Evolutionary conservation across 305 asterid genomes (phyloP).

Genomic region (Fraxinus albicans): DNA sequence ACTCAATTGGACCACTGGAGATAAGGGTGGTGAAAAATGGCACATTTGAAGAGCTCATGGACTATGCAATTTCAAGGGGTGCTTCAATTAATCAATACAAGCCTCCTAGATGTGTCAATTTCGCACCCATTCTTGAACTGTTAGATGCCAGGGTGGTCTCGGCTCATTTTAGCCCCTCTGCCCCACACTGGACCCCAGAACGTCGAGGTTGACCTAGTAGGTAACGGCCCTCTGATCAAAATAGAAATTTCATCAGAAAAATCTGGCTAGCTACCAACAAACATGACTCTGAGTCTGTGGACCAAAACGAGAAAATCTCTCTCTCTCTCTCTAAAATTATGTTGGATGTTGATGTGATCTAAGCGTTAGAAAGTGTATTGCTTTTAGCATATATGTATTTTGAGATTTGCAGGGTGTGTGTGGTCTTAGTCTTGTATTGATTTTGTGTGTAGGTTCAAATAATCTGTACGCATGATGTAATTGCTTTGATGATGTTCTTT

Average conservation of each 20-base stretch:
- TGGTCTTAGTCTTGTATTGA: neutral
- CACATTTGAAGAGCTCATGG: constrained; percentile 55
- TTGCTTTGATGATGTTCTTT: neutral
- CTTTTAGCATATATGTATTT: neutral
- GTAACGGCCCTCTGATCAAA: neutral
- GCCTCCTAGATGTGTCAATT: constrained; percentile 51
- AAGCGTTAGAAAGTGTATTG: neutral
- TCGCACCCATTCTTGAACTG: constrained; percentile 48
- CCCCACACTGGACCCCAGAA: constrained; percentile 33
- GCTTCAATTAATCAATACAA: constrained; percentile 54
- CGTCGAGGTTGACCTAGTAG: constrained; percentile 20
- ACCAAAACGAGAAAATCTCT: neutral
- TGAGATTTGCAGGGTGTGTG: neutral
- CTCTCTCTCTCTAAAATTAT: neutral
- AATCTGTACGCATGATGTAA: neutral
- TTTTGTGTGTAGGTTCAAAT: neutral
- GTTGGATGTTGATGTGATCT: neutral
- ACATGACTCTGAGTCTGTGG: neutral
- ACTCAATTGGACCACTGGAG: constrained; percentile 53
- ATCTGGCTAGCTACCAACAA: neutral
- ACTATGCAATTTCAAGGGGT: constrained; percentile 46
- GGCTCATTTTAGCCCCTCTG: constrained; percentile 33
- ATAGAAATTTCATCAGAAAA: neutral
- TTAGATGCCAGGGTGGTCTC: constrained; percentile 36
- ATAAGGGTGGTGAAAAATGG: constrained; percentile 45